Evolutionary conservation across 352 stramenopile genomes (phyloP), one percentile per base, ranked within the genome.

Genomic region (Phytophthora multivora): DNA sequence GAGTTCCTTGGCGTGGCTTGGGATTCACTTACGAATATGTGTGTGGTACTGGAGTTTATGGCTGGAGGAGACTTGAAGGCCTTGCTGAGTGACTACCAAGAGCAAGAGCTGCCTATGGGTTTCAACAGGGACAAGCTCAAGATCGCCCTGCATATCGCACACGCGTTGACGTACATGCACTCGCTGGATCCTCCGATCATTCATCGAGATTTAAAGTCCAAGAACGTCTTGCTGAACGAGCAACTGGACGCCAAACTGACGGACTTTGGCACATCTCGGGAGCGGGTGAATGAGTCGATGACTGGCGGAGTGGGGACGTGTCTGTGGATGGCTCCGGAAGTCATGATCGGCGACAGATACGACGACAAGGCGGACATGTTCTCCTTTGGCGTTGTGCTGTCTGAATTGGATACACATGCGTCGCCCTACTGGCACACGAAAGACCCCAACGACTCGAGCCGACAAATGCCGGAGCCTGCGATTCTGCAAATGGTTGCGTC

Each of bases 11-110:
- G 71, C 7, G 78, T 88, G 3, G 66, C 66, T 18, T 90, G 80
- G 80, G 71, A 86, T 26, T 68, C 60, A 10, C 56, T 86, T 11
- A 59, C 51, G 0, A 76, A 86, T 3, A 69, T 88, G 26, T 75
- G 74, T 13, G 62, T 87, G 8, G 51, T 90, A 16, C 77, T 77
- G 11, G 76, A 90, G 54, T 88, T 75, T 51, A 82, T 88, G 73
- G 69, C 63, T 33, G 77, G 80, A 38, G 80, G 77, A 5, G 74
- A 88, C 49, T 70, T 90, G 31, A 72, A 77, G 16, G 59, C 61
- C 0, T 38, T 87, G 12, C 35, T 90, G 30, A 65, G 28, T 10
- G 51, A 71, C 18, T 71, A 66, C 36, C 58, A 71, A 16, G 49
- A 66, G 10, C 61, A 63, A 1, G 2, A 69, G 1, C 35, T 49